Evolutionary conservation across 345 rosid species (phyloP).

Genomic region (Eutrema yunnanense): DNA sequence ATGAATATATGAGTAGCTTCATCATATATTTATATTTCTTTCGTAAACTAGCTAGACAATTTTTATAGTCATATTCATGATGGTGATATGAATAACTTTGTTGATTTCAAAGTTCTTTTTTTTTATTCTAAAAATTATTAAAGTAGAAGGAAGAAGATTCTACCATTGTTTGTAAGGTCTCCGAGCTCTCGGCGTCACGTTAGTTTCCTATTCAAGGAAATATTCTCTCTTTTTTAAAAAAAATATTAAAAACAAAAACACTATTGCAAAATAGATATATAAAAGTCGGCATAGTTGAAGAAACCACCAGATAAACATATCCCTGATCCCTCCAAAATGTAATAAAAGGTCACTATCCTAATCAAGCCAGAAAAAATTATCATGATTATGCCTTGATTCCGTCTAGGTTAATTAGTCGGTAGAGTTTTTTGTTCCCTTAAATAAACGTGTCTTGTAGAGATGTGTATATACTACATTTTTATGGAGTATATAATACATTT

Average conservation of each 20-base stretch:
- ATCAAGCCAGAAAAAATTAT: not conserved
- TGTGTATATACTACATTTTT: not conserved
- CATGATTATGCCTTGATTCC: not conserved
- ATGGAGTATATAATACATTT: not conserved
- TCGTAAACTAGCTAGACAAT: not conserved
- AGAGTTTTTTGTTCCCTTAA: not conserved
- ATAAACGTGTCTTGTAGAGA: slow-evolving; percentile 1
- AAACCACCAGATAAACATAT: not conserved
- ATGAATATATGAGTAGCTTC: not conserved
- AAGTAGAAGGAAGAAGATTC: slow-evolving; percentile 24
- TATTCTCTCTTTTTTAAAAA: not conserved
- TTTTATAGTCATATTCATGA: not conserved
- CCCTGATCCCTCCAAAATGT: not conserved
- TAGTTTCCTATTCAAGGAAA: slow-evolving; percentile 24
- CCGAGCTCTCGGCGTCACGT: slow-evolving; percentile 31
- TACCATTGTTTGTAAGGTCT: slow-evolving; percentile 26
- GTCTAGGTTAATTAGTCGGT: not conserved
- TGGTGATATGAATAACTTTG: not conserved
- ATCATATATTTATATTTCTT: not conserved
- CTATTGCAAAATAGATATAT: not conserved
- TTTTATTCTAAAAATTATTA: not conserved
- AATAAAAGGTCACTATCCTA: not conserved
- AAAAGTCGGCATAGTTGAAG: not conserved
- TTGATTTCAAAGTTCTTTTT: not conserved
- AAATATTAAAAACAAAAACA: too few relatives aligned